A percentile compares a stretch with the other conserved stretches of the same genome.
phyloP scores from a whole-genome alignment of 768 basidiomycete genomes.

The Lepiota brunneoincarnata region DNA sequence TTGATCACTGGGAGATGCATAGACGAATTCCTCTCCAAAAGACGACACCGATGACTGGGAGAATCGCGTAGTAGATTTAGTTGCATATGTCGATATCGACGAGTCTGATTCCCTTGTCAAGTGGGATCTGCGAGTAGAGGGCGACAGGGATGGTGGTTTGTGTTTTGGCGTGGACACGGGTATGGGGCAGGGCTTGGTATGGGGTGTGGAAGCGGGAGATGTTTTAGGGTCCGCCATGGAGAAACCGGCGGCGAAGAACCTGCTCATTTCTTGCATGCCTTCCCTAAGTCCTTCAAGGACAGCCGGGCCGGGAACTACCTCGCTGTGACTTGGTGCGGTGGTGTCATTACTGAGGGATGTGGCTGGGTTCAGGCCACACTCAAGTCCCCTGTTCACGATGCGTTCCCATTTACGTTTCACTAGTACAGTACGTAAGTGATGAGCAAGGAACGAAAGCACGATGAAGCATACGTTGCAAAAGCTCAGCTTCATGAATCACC shows the following conservation, averaged over 20 bases:
- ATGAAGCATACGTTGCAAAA: conserved; percentile 45
- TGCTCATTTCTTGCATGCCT: conserved; percentile 56
- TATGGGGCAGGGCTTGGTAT: background rate
- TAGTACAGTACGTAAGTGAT: background rate
- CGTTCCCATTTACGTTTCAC: conserved; percentile 55
- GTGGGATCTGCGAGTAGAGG: conserved; percentile 17
- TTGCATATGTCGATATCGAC: conserved; percentile 24
- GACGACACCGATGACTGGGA: conserved; percentile 50
- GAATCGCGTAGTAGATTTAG: conserved; percentile 29
- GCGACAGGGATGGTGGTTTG: conserved; percentile 16
- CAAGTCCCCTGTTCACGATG: conserved; percentile 67
- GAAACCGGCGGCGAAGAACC: conserved; percentile 52
- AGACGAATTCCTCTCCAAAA: conserved; percentile 27
- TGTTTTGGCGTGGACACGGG: background rate
- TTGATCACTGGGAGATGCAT: background rate
- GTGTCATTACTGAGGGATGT: background rate
- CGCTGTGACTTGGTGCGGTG: background rate
- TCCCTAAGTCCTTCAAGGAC: conserved; percentile 60
- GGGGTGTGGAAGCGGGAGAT: conserved; percentile 1
- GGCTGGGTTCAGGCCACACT: conserved; percentile 23
- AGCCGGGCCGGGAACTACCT: conserved; percentile 2
- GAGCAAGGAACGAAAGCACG: background rate
- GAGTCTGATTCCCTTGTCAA: conserved; percentile 26
- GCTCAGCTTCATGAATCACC: conserved; percentile 66
- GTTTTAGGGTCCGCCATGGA: conserved; percentile 10